phyloP scores from a whole-genome alignment of 1,139 yeast species.

The Sugiyamaella pinicola region DNA sequence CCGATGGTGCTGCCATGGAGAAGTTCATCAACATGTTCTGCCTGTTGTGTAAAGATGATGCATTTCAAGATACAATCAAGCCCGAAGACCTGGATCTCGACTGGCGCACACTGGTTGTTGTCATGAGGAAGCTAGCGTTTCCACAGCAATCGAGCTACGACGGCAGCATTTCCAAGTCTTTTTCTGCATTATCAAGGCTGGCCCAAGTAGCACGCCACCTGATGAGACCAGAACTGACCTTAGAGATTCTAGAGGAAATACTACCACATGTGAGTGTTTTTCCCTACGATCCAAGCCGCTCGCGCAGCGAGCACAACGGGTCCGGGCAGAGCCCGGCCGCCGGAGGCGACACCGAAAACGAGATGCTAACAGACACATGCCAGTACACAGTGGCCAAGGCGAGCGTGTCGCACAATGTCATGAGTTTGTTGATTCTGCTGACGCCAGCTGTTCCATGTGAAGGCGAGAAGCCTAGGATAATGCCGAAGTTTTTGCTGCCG shows the following conservation, averaged over 20 bases:
- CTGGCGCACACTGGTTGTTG: slow-evolving; percentile 33
- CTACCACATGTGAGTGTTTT: slow-evolving; percentile 46
- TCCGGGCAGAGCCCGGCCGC: too few species aligned
- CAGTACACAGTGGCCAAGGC: slow-evolving; percentile 59
- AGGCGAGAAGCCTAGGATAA: slow-evolving; percentile 23
- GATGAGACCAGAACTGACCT: slow-evolving; percentile 42
- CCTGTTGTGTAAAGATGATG: slow-evolving; percentile 46
- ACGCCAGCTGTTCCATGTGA: slow-evolving; percentile 36
- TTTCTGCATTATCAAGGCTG: slow-evolving; percentile 48
- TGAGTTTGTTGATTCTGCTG: slow-evolving; percentile 42
- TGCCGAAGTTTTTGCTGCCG: slow-evolving; percentile 44
- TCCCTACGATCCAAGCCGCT: too few species aligned
- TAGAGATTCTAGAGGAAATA: slow-evolving; percentile 49
- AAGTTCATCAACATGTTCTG: slow-evolving; percentile 69
- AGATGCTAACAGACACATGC: not conserved
- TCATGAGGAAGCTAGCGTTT: slow-evolving; percentile 33
- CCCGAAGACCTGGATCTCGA: slow-evolving; percentile 34
- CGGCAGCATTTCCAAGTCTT: slow-evolving; percentile 43
- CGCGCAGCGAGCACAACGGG: too few species aligned
- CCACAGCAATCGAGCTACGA: slow-evolving; percentile 32
- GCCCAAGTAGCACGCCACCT: slow-evolving; percentile 54
- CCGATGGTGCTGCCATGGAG: slow-evolving; percentile 65
- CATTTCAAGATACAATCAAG: slow-evolving; percentile 30
- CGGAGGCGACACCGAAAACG: slow-evolving; percentile 11
- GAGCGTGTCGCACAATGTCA: slow-evolving; percentile 57